Conservation (phyloP, 805 yeast genomes). For the Nakazawaea siamensis region DNA sequence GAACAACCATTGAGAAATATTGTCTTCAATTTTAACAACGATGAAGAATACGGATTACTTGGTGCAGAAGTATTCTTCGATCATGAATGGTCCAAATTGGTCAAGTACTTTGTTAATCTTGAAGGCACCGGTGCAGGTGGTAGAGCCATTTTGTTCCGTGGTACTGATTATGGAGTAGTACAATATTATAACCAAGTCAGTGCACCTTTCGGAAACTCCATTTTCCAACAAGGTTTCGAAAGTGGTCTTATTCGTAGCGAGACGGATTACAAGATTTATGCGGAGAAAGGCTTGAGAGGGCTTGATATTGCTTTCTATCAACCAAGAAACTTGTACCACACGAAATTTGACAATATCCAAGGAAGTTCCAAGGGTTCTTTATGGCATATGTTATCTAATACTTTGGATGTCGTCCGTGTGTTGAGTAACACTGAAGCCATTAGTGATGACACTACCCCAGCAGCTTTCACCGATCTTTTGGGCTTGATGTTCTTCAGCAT, state of each 20-base stretch:
- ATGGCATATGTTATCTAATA: slow-evolving; percentile 76
- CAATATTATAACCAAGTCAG: slow-evolving; percentile 46
- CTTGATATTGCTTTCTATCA: slow-evolving; percentile 84
- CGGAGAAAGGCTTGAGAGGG: slow-evolving; percentile 65
- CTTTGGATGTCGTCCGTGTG: slow-evolving; percentile 49
- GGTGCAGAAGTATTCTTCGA: slow-evolving; percentile 71
- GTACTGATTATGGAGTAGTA: slow-evolving; percentile 71
- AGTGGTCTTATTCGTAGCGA: slow-evolving; percentile 65
- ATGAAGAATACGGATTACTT: slow-evolving; percentile 80
- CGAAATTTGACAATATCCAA: slow-evolving; percentile 59
- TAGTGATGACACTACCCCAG: slow-evolving; percentile 27
- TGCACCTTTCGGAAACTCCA: slow-evolving; percentile 70
- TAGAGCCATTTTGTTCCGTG: slow-evolving; percentile 71
- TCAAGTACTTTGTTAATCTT: slow-evolving; percentile 63
- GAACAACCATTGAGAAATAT: slow-evolving; percentile 62
- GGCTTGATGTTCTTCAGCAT: slow-evolving; percentile 48
- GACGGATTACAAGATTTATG: slow-evolving; percentile 77
- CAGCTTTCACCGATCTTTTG: slow-evolving; percentile 59
- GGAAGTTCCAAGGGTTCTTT: slow-evolving; percentile 60
- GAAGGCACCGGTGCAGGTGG: slow-evolving; percentile 96
- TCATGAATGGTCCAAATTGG: slow-evolving; percentile 63
- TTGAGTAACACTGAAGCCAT: slow-evolving; percentile 32
- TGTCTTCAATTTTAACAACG: slow-evolving; percentile 78
- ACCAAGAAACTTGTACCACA: slow-evolving; percentile 81
- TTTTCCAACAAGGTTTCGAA: slow-evolving; percentile 81